Evolutionary conservation across 1,139 yeast genomes (phyloP).

Genomic region (Suhomyces bribrorum): DNA sequence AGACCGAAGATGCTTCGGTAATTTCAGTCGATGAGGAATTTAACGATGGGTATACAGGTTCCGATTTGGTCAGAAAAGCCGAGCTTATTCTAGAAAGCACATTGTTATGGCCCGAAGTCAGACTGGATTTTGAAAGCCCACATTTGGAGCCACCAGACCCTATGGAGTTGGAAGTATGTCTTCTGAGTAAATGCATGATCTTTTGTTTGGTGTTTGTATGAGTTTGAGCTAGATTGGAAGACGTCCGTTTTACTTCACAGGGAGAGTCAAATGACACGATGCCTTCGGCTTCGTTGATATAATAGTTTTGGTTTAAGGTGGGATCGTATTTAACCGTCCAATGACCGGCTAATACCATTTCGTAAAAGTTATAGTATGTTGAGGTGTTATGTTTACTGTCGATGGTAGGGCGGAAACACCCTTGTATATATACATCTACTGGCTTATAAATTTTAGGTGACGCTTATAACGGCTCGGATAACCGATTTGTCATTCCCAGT

Average conservation of each 20-base stretch:
- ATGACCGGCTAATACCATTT: not conserved
- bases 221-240: not conserved
- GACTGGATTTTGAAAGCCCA: too few relatives aligned
- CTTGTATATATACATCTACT: not conserved
- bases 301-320: slow-evolving; percentile 39
- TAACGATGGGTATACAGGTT: slow-evolving; percentile 12
- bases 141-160: not conserved
- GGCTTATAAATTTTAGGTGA: too few relatives aligned
- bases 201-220: slow-evolving; percentile 6
- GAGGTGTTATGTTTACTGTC: not conserved
- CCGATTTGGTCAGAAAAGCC: slow-evolving; percentile 15
- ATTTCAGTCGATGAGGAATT: slow-evolving; percentile 12
- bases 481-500: not conserved
- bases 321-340: slow-evolving; percentile 33
- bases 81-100: slow-evolving; percentile 12
- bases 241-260: slow-evolving; percentile 34
- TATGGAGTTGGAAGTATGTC: slow-evolving; percentile 1
- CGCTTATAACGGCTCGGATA: not conserved
- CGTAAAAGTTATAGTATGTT: not conserved
- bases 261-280: slow-evolving; percentile 43
- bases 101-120: not conserved
- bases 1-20: slow-evolving; percentile 8
- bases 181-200: slow-evolving; percentile 7
- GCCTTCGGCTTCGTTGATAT: slow-evolving; percentile 33
- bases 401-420: not conserved